Evolutionary conservation across 768 basidiomycete genomes (phyloP).

Genomic region (Stropharia rugosoannulata): DNA sequence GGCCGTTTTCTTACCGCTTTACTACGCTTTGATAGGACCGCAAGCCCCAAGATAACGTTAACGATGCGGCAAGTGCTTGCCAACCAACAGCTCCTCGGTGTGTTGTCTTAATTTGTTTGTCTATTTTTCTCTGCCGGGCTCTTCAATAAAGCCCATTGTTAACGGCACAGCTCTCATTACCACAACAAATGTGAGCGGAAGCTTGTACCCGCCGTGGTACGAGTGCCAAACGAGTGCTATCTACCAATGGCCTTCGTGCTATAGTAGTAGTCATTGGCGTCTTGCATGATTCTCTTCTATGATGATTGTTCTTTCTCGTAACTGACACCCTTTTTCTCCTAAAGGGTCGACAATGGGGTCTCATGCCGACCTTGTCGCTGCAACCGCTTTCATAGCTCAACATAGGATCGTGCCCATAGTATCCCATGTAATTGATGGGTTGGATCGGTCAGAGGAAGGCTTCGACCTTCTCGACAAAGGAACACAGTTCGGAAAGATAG

Average conservation of each 20-base stretch:
- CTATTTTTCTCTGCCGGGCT: neutral
- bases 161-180: too few species aligned
- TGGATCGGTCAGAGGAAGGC: slow-evolving; percentile 65
- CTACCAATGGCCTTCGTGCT: too few species aligned
- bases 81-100: slow-evolving; percentile 74
- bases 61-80: slow-evolving; percentile 80
- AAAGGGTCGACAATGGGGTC: slow-evolving; percentile 87
- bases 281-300: too few species aligned
- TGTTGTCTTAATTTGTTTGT: slow-evolving; percentile 10
- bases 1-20: neutral
- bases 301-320: neutral
- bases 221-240: too few species aligned
- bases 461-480: slow-evolving; percentile 66
- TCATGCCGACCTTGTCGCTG: slow-evolving; percentile 66
- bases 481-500: slow-evolving; percentile 78
- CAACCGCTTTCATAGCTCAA: slow-evolving; percentile 65
- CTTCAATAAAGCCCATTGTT: neutral
- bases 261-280: too few species aligned
- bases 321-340: too few species aligned
- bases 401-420: slow-evolving; percentile 72
- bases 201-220: too few species aligned
- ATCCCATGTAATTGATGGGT: slow-evolving; percentile 66
- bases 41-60: slow-evolving; percentile 54
- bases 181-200: too few species aligned
- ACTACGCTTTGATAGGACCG: slow-evolving; percentile 48